These are phyloP conservation scores for Aaosphaeria arxii DNA, from an alignment of 2,329 filamentous ascomycete species.

Conservation along the genomic window DNA sequence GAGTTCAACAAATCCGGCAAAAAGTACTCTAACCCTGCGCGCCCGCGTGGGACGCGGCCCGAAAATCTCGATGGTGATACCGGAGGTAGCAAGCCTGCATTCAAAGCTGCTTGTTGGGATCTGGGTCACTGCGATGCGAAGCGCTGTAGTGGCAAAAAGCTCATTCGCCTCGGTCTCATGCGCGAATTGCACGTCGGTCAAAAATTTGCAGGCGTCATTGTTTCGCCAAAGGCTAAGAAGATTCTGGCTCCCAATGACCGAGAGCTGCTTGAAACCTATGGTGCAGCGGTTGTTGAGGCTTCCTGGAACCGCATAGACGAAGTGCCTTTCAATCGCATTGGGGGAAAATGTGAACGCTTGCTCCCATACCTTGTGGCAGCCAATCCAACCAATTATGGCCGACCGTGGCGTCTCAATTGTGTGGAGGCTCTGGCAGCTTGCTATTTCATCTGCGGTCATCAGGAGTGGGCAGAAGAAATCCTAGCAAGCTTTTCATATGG, in stretches of 20 bases:
- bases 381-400: slow-evolving; percentile 96
- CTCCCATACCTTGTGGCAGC: slow-evolving; percentile 85
- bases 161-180: slow-evolving; percentile 92
- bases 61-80: slow-evolving; percentile 20
- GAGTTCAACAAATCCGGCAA: slow-evolving; percentile 73
- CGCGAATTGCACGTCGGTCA: slow-evolving; percentile 88
- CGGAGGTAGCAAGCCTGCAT: slow-evolving; percentile 50
- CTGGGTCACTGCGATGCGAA: slow-evolving; percentile 97
- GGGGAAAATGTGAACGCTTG: slow-evolving; percentile 86
- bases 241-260: slow-evolving; percentile 80
- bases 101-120: slow-evolving; percentile 97
- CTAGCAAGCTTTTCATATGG: slow-evolving; percentile 87
- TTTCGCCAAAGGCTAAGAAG: slow-evolving; percentile 90
- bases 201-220: slow-evolving; percentile 86
- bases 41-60: slow-evolving; percentile 50
- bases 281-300: slow-evolving; percentile 94
- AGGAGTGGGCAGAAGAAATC: slow-evolving; percentile 85
- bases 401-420: slow-evolving; percentile 92
- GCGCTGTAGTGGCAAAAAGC: slow-evolving; percentile 89
- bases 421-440: slow-evolving; percentile 91
- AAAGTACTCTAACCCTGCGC: slow-evolving; percentile 60
- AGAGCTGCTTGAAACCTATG: slow-evolving; percentile 78
- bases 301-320: slow-evolving; percentile 93
- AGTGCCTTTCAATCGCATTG: slow-evolving; percentile 86
- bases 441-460: slow-evolving; percentile 87